Evolutionary conservation across 2,329 filamentous ascomycete genomes (phyloP).

Genomic region (Graphiopsis chlorocephala): DNA sequence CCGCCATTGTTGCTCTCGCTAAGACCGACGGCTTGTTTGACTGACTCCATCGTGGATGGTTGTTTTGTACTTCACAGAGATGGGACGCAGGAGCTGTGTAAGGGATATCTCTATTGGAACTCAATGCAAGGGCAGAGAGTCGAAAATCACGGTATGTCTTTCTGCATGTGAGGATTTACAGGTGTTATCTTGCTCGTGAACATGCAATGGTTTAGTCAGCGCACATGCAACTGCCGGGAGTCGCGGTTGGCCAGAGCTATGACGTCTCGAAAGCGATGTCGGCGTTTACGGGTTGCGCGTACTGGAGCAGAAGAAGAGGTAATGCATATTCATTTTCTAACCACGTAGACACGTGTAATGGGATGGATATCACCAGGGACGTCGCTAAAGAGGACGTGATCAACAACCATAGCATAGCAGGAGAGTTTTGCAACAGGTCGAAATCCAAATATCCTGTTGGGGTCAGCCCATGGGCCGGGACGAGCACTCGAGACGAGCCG

Average conservation of each 20-base stretch:
- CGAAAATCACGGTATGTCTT: neutral
- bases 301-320: neutral
- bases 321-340: neutral
- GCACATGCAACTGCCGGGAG: too few relatives aligned
- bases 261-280: conserved; percentile 7
- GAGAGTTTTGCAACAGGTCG: neutral
- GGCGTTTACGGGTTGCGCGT: conserved; percentile 5
- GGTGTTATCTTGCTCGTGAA: neutral
- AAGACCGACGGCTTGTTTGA: conserved; percentile 10
- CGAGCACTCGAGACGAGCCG: neutral
- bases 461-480: neutral
- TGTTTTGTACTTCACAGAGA: neutral
- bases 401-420: neutral
- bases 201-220: neutral
- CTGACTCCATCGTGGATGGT: neutral
- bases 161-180: neutral
- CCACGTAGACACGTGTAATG: neutral
- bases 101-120: neutral
- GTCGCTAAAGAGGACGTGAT: neutral
- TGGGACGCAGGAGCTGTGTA: neutral
- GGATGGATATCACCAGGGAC: neutral
- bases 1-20: neutral
- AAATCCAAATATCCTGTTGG: neutral
- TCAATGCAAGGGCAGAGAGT: neutral
- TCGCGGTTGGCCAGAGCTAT: neutral